phyloP scores from a whole-genome alignment of 129 eudicot genomes.

The Pittosporum tobira region DNA sequence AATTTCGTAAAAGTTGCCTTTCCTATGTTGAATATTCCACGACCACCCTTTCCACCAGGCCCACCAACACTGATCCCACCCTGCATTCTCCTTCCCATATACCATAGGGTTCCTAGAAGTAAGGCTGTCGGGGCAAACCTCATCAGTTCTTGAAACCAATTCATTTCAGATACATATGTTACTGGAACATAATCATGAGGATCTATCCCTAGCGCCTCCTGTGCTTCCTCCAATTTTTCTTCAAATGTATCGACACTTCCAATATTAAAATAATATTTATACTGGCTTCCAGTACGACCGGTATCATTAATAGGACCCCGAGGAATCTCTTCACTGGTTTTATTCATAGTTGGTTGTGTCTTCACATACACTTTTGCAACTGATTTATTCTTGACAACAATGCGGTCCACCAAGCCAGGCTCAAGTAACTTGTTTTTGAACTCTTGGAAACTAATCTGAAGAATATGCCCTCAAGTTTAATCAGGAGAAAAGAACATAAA shows the following conservation, averaged over 20 bases:
- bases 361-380: conserved; percentile 64
- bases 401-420: conserved; percentile 74
- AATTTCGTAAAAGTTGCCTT: conserved; percentile 57
- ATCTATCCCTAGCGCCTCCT: conserved; percentile 51
- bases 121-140: conserved; percentile 37
- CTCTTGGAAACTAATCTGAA: conserved; percentile 87
- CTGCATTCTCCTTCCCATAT: conserved; percentile 42
- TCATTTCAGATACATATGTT: conserved; percentile 39
- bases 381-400: conserved; percentile 48
- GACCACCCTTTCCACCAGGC: conserved; percentile 57
- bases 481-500: conserved; percentile 2
- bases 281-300: conserved; percentile 22
- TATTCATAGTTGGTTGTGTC: conserved; percentile 17
- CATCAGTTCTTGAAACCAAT: conserved; percentile 41
- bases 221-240: conserved; percentile 79
- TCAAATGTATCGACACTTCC: conserved; percentile 75
- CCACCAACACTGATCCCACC: conserved; percentile 54
- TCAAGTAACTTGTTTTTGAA: conserved; percentile 66
- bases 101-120: conserved; percentile 36
- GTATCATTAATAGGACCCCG: conserved; percentile 26
- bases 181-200: conserved; percentile 68
- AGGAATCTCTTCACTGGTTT: conserved; percentile 15
- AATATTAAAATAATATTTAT: conserved; percentile 45
- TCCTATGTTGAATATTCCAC: conserved; percentile 61
- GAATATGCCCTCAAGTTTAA: not conserved